Conservation (phyloP, 441 rosid species). For the Croton setiger region DNA sequence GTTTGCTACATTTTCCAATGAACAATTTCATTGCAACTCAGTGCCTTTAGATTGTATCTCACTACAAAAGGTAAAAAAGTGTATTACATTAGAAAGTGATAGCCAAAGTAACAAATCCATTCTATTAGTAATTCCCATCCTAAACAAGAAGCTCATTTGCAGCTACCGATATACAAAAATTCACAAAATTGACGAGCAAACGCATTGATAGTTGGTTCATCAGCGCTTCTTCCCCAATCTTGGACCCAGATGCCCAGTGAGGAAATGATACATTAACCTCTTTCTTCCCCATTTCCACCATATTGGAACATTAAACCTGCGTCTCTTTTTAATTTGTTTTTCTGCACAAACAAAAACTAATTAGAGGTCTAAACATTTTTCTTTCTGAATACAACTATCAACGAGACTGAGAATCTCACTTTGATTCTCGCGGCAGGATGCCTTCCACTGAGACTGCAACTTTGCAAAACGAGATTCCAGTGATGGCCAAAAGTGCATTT, state of each 20-base stretch:
- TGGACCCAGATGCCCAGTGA: constrained; percentile 38
- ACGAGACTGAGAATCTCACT: constrained; percentile 44
- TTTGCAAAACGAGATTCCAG: constrained; percentile 39
- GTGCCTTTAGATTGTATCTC: too few relatives aligned
- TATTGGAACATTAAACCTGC: constrained; percentile 36
- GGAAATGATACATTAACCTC: constrained; percentile 47
- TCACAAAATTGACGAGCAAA: constrained; percentile 12
- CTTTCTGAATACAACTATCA: neutral
- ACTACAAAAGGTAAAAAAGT: too few relatives aligned
- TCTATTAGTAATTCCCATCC: neutral
- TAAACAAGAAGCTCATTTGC: neutral
- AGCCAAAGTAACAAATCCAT: neutral
- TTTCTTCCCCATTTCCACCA: constrained; percentile 86
- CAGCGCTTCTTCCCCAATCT: constrained; percentile 29
- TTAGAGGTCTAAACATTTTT: constrained; percentile 3
- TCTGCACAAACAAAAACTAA: constrained; percentile 37
- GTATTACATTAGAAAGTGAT: neutral
- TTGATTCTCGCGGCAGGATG: constrained; percentile 32
- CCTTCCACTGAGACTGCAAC: constrained; percentile 58
- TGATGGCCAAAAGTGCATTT: constrained; percentile 78
- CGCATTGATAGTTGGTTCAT: neutral
- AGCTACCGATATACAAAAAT: constrained; percentile 21
- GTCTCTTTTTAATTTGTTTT: constrained; percentile 45
- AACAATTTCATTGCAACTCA: too few relatives aligned
- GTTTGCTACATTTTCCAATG: too few relatives aligned